Conservation (phyloP, 1,139 yeast genomes). For the Debaryomyces coudertii region DNA sequence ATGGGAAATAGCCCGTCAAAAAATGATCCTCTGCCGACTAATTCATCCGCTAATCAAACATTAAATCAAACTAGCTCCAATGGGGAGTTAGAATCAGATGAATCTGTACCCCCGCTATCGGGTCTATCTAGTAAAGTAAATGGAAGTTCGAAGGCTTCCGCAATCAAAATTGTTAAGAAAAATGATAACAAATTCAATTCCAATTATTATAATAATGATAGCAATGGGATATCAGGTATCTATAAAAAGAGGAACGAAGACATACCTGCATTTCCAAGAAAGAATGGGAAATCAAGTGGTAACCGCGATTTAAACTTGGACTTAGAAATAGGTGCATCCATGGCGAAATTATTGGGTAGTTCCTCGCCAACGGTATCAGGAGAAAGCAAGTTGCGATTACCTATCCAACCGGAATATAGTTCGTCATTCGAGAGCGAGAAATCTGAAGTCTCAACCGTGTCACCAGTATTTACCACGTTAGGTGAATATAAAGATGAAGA, state of each 20-base stretch:
- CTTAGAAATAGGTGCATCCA: slow-evolving; percentile 48
- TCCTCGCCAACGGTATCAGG: slow-evolving; percentile 10
- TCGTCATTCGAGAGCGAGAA: slow-evolving; percentile 46
- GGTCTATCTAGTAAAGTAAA: slow-evolving; percentile 21
- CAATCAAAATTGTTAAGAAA: slow-evolving; percentile 19
- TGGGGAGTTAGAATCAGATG: slow-evolving; percentile 49
- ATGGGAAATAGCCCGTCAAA: slow-evolving; percentile 69
- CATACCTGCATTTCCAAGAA: not conserved
- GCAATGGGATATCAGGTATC: slow-evolving; percentile 11
- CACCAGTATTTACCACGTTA: slow-evolving; percentile 43
- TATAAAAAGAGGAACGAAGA: slow-evolving; percentile 8
- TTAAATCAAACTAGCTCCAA: slow-evolving; percentile 22
- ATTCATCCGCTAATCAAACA: slow-evolving; percentile 21
- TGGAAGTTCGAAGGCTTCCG: slow-evolving; percentile 19
- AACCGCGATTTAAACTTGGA: slow-evolving; percentile 29
- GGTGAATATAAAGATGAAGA: slow-evolving; percentile 39
- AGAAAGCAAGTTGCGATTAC: slow-evolving; percentile 7
- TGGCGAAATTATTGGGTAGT: slow-evolving; percentile 44
- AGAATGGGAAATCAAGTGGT: not conserved
- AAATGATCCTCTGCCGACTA: slow-evolving; percentile 55
- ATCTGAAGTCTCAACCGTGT: slow-evolving; percentile 18
- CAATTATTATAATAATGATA: slow-evolving; percentile 18
- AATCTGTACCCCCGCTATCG: slow-evolving; percentile 52
- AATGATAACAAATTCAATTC: slow-evolving; percentile 15
- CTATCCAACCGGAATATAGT: slow-evolving; percentile 17